A percentile compares a stretch with the other conserved stretches of the same genome.
phyloP scores from a whole-genome alignment of 305 asterid species.

The Fraxinus ornus region DNA sequence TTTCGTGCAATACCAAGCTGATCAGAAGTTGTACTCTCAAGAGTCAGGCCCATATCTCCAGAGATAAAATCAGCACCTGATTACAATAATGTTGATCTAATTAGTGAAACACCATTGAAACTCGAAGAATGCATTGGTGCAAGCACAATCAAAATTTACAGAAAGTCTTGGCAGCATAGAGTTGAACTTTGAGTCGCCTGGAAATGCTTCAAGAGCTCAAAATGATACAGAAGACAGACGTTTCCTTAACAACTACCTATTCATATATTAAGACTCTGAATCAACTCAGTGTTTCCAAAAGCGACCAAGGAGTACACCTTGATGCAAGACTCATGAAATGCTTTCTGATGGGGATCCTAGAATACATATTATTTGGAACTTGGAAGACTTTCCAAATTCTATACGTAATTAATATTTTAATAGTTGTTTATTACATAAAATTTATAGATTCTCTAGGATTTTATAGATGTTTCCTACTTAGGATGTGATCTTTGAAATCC shows the following conservation, averaged over 20 bases:
- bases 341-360: not conserved
- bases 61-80: slow-evolving; percentile 93
- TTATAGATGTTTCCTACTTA: not conserved
- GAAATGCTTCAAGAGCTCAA: not conserved
- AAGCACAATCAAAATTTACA: not conserved
- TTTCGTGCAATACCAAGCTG: slow-evolving; percentile 95
- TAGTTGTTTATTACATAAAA: not conserved
- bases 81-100: slow-evolving; percentile 19
- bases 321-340: not conserved
- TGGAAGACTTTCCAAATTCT: not conserved
- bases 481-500: not conserved
- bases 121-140: not conserved
- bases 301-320: not conserved
- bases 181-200: not conserved
- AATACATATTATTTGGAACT: too few relatives aligned
- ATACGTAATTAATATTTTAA: too few relatives aligned
- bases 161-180: not conserved
- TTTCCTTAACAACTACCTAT: not conserved
- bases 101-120: slow-evolving; percentile 11
- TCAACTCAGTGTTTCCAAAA: not conserved
- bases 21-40: slow-evolving; percentile 81
- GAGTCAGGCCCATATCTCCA: slow-evolving; percentile 81
- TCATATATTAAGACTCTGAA: not conserved
- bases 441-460: not conserved
- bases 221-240: not conserved